Conservation (phyloP, 2,329 filamentous ascomycete species). For the Dactylellina cionopaga region DNA sequence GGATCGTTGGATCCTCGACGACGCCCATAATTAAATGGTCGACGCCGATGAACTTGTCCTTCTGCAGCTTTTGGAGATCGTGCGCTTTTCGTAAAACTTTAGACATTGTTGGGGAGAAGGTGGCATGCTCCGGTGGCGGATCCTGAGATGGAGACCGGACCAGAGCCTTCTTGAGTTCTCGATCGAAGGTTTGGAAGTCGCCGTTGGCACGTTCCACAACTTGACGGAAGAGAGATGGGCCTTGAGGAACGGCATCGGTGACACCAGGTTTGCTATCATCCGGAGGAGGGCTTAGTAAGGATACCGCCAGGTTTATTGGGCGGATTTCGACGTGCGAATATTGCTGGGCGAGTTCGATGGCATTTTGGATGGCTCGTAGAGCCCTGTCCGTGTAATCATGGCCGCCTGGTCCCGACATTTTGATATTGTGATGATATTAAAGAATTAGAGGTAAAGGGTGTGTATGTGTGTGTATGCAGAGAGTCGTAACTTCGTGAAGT, state of each 20-base stretch:
- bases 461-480: not conserved
- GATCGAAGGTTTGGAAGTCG: conserved; percentile 86
- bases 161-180: conserved; percentile 87
- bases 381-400: conserved; percentile 83
- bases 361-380: conserved; percentile 87
- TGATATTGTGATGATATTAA: conserved; percentile 26
- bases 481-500: conserved; percentile 44
- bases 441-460: conserved; percentile 3
- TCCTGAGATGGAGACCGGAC: conserved; percentile 94
- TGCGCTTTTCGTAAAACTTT: conserved; percentile 84
- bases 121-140: conserved; percentile 87
- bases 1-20: conserved; percentile 79
- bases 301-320: conserved; percentile 87
- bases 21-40: conserved; percentile 92
- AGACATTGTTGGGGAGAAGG: conserved; percentile 82
- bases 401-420: conserved; percentile 53
- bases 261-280: conserved; percentile 60
- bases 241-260: conserved; percentile 46
- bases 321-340: conserved; percentile 91
- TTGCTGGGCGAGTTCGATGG: conserved; percentile 85
- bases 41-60: conserved; percentile 91
- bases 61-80: conserved; percentile 95
- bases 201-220: conserved; percentile 93
- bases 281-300: conserved; percentile 76
- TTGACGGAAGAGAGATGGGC: conserved; percentile 85